A percentile compares a stretch with the other conserved stretches of the same genome.
These are phyloP conservation scores for Serendipita sp. DNA, from an alignment of 768 basidiomycete species.

Conservation along the genomic window DNA sequence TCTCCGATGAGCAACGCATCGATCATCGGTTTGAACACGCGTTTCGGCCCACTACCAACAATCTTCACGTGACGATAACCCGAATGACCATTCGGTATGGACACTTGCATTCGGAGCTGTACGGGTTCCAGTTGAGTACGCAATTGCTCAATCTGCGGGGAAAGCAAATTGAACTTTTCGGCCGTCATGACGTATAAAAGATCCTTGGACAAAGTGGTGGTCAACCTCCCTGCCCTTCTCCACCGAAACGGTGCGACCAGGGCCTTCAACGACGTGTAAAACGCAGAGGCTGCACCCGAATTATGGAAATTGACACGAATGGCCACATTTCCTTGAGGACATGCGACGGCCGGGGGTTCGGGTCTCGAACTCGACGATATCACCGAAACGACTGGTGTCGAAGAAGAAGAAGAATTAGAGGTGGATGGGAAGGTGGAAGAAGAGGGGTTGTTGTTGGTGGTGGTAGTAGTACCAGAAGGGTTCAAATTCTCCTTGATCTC, in stretches of 20 bases:
- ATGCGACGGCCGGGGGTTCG: too few relatives aligned
- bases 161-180: not conserved
- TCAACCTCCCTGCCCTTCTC: not conserved
- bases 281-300: not conserved
- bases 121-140: not conserved
- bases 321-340: too few relatives aligned
- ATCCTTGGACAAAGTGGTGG: not conserved
- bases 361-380: too few relatives aligned
- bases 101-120: not conserved
- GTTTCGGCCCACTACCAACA: not conserved
- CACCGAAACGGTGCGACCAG: not conserved
- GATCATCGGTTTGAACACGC: constrained; percentile 1
- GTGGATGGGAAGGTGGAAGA: too few relatives aligned
- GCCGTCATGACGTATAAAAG: not conserved
- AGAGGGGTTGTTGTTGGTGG: too few relatives aligned
- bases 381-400: too few relatives aligned
- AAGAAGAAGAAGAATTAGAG: too few relatives aligned
- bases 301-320: not conserved
- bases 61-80: not conserved
- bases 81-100: not conserved
- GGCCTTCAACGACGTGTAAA: not conserved
- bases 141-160: not conserved
- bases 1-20: constrained; percentile 1
- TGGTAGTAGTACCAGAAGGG: too few relatives aligned
- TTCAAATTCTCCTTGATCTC: too few relatives aligned